These are phyloP conservation scores for Diaporthe sp. DNA, from an alignment of 2,329 filamentous ascomycete genomes.

Conservation along the genomic window DNA sequence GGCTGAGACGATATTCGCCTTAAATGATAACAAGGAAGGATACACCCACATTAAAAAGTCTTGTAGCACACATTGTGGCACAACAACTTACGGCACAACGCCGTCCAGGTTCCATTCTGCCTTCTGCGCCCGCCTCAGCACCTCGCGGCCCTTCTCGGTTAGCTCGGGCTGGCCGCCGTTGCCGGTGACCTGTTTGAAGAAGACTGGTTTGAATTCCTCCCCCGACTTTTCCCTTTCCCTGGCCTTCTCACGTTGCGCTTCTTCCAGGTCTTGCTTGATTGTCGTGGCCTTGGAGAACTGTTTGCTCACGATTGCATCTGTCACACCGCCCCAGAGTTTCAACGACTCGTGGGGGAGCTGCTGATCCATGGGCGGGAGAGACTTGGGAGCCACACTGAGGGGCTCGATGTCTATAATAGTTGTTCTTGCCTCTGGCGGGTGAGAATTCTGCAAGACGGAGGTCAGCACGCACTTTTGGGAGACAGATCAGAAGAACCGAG, in stretches of 20 bases:
- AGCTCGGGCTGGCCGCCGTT: conserved; percentile 67
- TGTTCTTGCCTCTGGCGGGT: conserved; percentile 69
- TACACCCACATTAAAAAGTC: background rate
- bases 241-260: conserved; percentile 86
- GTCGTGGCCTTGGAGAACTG: conserved; percentile 87
- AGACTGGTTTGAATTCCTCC: conserved; percentile 84
- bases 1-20: background rate
- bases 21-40: background rate
- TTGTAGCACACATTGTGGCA: background rate
- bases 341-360: conserved; percentile 93
- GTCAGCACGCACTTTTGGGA: conserved; percentile 29
- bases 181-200: conserved; percentile 75
- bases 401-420: conserved; percentile 91
- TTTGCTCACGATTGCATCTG: conserved; percentile 83
- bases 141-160: conserved; percentile 62
- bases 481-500: conserved; percentile 18
- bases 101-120: conserved; percentile 62
- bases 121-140: conserved; percentile 63
- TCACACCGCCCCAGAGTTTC: conserved; percentile 88
- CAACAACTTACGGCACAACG: conserved; percentile 44
- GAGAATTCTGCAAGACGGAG: conserved; percentile 49
- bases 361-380: conserved; percentile 77
- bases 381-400: conserved; percentile 81
- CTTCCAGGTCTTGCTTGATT: conserved; percentile 91
- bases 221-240: conserved; percentile 78